These are phyloP conservation scores for Dioszegia hungarica DNA, from an alignment of 768 basidiomycete genomes.

Conservation along the genomic window DNA sequence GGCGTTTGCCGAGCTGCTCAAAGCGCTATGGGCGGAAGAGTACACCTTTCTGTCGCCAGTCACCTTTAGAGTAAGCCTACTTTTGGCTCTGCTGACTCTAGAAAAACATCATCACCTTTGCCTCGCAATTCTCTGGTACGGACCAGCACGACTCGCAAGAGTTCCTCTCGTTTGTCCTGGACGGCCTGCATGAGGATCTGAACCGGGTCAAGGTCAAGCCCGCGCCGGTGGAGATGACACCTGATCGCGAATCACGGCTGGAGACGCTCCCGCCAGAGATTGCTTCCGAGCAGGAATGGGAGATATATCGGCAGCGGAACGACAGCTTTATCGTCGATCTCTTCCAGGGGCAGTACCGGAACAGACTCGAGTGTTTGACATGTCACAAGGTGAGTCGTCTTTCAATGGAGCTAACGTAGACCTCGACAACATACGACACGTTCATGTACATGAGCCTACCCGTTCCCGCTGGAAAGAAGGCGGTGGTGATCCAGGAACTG, in stretches of 20 bases:
- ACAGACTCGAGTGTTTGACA: conserved; percentile 78
- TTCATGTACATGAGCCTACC: conserved; percentile 94
- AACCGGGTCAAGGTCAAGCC: conserved; percentile 76
- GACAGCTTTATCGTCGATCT: conserved; percentile 93
- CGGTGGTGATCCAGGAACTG: conserved; percentile 70
- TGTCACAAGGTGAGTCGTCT: conserved; percentile 69
- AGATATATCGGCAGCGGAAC: conserved; percentile 78
- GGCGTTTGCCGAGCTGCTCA: conserved; percentile 76
- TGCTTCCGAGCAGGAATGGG: conserved; percentile 90
- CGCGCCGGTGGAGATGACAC: conserved; percentile 58
- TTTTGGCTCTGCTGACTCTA: conserved; percentile 27
- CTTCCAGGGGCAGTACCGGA: conserved; percentile 96
- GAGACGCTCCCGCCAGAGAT: conserved; percentile 80
- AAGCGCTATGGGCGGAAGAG: conserved; percentile 82
- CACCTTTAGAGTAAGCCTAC: conserved; percentile 68
- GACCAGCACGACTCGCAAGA: conserved; percentile 98
- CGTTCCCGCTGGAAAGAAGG: conserved; percentile 60
- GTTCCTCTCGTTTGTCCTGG: conserved; percentile 87
- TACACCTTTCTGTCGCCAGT: conserved; percentile 75
- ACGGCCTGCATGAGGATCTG: conserved; percentile 83
- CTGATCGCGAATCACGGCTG: conserved; percentile 79
- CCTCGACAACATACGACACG: conserved; percentile 92
- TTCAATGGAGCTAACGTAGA: conserved; percentile 55
- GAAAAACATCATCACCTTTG: conserved; percentile 61
- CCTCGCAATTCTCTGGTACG: conserved; percentile 70